Evolutionary conservation across 768 basidiomycete species (phyloP).

Genomic region (Tricholoma bakamatsutake): DNA sequence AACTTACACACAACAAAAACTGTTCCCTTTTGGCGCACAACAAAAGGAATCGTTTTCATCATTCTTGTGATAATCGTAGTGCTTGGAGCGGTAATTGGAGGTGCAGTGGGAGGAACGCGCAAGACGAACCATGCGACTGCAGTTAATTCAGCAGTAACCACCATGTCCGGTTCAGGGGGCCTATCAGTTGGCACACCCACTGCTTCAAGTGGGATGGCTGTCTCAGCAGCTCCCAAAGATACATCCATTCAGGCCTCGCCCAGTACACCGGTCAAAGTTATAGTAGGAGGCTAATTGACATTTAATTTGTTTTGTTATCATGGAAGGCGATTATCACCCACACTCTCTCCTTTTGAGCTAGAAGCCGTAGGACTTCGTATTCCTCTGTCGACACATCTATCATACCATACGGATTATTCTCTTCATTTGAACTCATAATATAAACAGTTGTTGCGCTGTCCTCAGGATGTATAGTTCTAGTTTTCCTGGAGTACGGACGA

Average conservation of each 20-base stretch:
- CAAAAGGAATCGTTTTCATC: constrained; percentile 35
- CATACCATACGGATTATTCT: neutral
- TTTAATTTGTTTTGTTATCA: neutral
- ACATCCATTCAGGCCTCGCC: neutral
- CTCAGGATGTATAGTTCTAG: neutral
- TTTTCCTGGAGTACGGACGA: too few relatives aligned
- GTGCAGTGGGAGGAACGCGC: constrained; percentile 48
- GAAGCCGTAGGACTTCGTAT: too few relatives aligned
- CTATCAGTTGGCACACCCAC: neutral
- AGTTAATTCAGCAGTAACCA: neutral
- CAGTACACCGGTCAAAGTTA: neutral
- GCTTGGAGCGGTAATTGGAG: constrained; percentile 50
- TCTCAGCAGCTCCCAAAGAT: neutral
- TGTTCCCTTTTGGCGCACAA: constrained; percentile 46
- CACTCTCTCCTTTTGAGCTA: too few relatives aligned
- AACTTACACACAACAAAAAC: constrained; percentile 9
- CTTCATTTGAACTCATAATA: neutral
- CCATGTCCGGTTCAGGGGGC: neutral
- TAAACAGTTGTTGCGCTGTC: neutral
- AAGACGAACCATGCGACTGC: neutral
- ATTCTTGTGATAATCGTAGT: constrained; percentile 33
- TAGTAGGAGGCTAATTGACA: neutral
- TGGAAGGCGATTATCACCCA: neutral
- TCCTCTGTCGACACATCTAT: neutral
- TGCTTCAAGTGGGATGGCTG: neutral